phyloP scores from a whole-genome alignment of 2,329 filamentous ascomycete genomes.

The Trichoderma sp. region DNA sequence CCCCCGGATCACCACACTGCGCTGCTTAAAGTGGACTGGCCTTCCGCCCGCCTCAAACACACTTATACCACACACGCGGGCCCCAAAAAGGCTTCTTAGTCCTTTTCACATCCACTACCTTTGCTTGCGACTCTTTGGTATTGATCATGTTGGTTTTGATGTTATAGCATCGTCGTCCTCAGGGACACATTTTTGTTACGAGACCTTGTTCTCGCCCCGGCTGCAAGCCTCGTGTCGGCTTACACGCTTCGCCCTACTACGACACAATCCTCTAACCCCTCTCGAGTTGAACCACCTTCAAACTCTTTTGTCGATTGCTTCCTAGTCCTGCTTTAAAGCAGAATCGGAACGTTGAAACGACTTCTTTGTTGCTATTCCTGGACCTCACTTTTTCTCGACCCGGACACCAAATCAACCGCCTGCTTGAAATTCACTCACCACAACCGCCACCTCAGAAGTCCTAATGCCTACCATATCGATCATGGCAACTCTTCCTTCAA shows the following conservation, averaged over 20 bases:
- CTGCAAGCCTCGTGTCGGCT: slow-evolving; percentile 30
- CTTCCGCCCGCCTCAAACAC: slow-evolving; percentile 18
- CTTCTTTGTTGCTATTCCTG: not conserved
- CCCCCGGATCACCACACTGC: slow-evolving; percentile 17
- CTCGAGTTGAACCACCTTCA: not conserved
- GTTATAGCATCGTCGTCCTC: slow-evolving; percentile 43
- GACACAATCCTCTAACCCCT: slow-evolving; percentile 14
- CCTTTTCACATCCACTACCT: slow-evolving; percentile 31
- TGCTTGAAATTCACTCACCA: slow-evolving; percentile 2
- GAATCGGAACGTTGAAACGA: not conserved
- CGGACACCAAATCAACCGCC: slow-evolving; percentile 30
- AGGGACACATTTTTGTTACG: slow-evolving; percentile 35
- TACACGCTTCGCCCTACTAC: slow-evolving; percentile 28
- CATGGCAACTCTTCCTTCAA: slow-evolving; percentile 32
- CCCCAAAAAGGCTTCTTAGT: slow-evolving; percentile 22
- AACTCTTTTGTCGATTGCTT: not conserved
- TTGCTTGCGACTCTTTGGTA: slow-evolving; percentile 26
- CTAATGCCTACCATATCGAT: slow-evolving; percentile 23
- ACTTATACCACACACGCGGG: slow-evolving; percentile 20
- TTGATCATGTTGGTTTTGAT: slow-evolving; percentile 37
- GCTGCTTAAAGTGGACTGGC: slow-evolving; percentile 20
- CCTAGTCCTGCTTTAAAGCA: not conserved
- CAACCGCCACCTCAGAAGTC: not conserved
- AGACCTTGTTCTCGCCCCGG: slow-evolving; percentile 22
- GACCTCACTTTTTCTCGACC: not conserved